Percentiles rank a stretch among this genome's conserved stretches.
Conservation (phyloP, 768 basidiomycete genomes). For the Auricularia sp. region DNA sequence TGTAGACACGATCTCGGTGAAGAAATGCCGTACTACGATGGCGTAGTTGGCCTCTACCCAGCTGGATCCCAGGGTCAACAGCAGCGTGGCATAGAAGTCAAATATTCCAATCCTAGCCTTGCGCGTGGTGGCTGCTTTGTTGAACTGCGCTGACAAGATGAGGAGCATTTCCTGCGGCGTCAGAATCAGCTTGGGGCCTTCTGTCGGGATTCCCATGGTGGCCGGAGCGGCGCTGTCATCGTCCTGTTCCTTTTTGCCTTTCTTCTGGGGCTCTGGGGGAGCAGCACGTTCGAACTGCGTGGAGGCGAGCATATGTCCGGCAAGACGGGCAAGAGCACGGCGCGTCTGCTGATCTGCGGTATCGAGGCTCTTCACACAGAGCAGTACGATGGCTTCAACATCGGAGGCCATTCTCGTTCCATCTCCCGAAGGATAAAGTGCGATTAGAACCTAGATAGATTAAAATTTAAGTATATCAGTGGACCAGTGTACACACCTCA, state of each 20-base stretch:
- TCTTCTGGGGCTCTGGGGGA: conserved; percentile 32
- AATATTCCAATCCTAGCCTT: conserved; percentile 77
- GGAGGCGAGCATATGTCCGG: conserved; percentile 73
- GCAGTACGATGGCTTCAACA: conserved; percentile 61
- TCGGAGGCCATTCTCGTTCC: conserved; percentile 53
- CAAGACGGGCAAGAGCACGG: conserved; percentile 66
- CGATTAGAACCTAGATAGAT: conserved; percentile 36
- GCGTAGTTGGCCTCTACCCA: conserved; percentile 82
- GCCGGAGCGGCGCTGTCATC: conserved; percentile 46
- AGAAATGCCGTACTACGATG: conserved; percentile 66
- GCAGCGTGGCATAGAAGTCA: conserved; percentile 74
- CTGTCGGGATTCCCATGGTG: conserved; percentile 32
- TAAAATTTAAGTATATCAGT: conserved; percentile 13
- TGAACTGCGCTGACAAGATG: conserved; percentile 74
- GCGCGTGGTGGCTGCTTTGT: conserved; percentile 56
- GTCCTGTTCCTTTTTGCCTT: conserved; percentile 51
- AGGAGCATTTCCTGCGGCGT: conserved; percentile 70
- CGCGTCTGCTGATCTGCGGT: conserved; percentile 73
- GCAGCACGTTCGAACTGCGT: conserved; percentile 64
- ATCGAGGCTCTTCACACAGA: conserved; percentile 71
- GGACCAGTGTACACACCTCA: conserved; percentile 38
- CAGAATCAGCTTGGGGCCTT: conserved; percentile 58
- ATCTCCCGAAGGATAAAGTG: conserved; percentile 52
- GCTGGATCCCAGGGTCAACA: conserved; percentile 59
- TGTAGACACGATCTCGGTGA: conserved; percentile 63